Conservation (phyloP, 257 asterid species). For the Solanum chaucha region DNA sequence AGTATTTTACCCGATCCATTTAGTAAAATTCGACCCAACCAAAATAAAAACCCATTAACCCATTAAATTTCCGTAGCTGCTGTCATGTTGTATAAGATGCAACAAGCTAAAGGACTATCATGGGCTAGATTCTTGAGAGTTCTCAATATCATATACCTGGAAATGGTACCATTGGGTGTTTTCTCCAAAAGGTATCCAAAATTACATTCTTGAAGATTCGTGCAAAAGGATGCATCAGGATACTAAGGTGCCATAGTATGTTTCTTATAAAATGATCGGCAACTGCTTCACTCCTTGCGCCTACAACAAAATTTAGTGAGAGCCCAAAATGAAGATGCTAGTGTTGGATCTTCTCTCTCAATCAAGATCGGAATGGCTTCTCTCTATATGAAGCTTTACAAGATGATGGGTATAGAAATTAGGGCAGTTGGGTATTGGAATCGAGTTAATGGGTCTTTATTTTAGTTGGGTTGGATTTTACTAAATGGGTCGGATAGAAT, state of each 20-base stretch:
- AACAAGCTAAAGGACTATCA: not conserved
- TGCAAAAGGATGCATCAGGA: not conserved
- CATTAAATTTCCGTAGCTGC: not conserved
- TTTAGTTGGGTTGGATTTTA: too few species aligned
- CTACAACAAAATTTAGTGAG: not conserved
- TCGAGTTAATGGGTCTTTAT: too few species aligned
- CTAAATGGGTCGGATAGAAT: too few species aligned
- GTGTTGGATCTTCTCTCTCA: too few species aligned
- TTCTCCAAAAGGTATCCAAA: too few species aligned
- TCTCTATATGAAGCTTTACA: too few species aligned
- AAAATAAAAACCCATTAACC: too few species aligned
- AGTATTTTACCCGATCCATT: too few species aligned
- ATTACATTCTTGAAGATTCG: too few species aligned
- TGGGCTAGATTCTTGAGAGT: not conserved
- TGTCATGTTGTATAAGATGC: not conserved
- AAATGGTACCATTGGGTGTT: not conserved
- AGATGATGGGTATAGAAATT: too few species aligned
- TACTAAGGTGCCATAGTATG: not conserved
- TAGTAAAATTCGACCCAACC: too few species aligned
- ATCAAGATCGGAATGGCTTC: too few species aligned
- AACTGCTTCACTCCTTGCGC: not conserved
- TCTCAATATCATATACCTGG: not conserved
- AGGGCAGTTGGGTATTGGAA: conserved; percentile 6
- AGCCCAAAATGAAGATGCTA: not conserved
- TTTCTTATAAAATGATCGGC: not conserved